These are phyloP conservation scores for Yarrowia sp. DNA, from an alignment of 805 yeast genomes.

Conservation along the genomic window DNA sequence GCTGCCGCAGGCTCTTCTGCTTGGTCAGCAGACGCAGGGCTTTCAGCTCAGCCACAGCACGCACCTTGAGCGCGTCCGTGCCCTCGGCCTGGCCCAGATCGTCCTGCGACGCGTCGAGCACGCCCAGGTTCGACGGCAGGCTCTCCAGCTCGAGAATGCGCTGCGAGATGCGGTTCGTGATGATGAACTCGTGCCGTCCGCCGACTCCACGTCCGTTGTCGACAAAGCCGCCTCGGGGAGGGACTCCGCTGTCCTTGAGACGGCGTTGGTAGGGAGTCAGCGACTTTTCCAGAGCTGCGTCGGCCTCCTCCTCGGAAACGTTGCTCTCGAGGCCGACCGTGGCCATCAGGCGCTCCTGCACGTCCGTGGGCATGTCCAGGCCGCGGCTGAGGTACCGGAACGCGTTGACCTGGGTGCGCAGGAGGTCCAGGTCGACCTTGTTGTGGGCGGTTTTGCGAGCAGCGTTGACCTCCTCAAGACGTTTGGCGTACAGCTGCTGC, in stretches of 20 bases:
- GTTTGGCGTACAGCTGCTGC: conserved; percentile 35
- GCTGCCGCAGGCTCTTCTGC: conserved; percentile 86
- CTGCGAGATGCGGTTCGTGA: conserved; percentile 43
- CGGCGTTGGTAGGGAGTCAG: conserved; percentile 25
- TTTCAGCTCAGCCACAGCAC: conserved; percentile 53
- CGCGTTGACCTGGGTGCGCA: conserved; percentile 70
- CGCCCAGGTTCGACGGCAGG: conserved; percentile 40
- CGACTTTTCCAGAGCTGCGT: background rate
- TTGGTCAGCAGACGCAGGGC: conserved; percentile 69
- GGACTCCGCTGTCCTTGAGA: conserved; percentile 27
- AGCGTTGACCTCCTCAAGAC: conserved; percentile 30
- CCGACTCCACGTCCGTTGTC: conserved; percentile 29
- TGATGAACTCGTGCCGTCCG: conserved; percentile 45
- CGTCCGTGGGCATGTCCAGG: conserved; percentile 53
- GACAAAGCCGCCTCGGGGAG: conserved; percentile 29
- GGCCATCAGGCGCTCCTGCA: conserved; percentile 45
- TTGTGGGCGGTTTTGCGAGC: conserved; percentile 27
- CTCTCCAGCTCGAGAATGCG: conserved; percentile 48
- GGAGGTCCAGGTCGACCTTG: conserved; percentile 43
- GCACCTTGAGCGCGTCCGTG: conserved; percentile 43
- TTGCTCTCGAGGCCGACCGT: conserved; percentile 28
- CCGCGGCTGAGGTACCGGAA: conserved; percentile 59
- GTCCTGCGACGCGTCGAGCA: conserved; percentile 34
- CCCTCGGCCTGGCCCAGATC: conserved; percentile 34
- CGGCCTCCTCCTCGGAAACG: conserved; percentile 13